A percentile compares a stretch with the other conserved stretches of the same genome.
These are phyloP conservation scores for Suillus lakei DNA, from an alignment of 768 basidiomycete species.

Conservation along the genomic window DNA sequence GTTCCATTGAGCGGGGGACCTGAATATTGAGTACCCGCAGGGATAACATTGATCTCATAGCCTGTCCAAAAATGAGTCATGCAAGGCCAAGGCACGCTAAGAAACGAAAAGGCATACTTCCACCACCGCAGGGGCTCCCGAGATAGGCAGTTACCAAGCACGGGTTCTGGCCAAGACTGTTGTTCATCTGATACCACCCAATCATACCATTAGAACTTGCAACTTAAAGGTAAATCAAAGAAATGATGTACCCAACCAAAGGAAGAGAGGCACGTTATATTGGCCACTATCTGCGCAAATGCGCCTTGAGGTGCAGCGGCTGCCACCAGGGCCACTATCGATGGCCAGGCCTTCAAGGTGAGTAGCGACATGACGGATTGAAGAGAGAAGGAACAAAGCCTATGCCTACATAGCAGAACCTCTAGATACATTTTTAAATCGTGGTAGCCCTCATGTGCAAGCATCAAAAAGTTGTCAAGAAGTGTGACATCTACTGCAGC, in stretches of 20 bases:
- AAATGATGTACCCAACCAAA: not conserved
- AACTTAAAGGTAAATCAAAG: not conserved
- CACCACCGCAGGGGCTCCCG: conserved; percentile 44
- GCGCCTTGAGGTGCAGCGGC: not conserved
- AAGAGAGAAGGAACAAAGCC: not conserved
- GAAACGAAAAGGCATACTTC: conserved; percentile 37
- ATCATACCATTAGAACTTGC: not conserved
- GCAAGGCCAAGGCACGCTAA: conserved; percentile 10
- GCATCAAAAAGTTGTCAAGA: no score
- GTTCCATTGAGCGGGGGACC: conserved; percentile 35
- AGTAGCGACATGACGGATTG: not conserved
- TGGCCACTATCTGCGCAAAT: not conserved
- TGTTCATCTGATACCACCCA: conserved; percentile 34
- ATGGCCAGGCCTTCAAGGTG: not conserved
- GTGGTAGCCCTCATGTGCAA: no score
- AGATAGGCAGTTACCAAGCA: conserved; percentile 50
- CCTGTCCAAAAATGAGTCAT: conserved; percentile 32
- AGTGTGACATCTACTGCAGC: no score
- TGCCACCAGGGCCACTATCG: not conserved
- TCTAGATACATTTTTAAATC: no score
- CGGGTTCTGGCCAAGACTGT: conserved; percentile 51
- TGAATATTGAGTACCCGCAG: conserved; percentile 31
- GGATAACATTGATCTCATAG: conserved; percentile 42
- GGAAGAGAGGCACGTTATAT: not conserved
- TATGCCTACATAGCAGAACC: not conserved